phyloP scores from a whole-genome alignment of 2,329 filamentous ascomycete genomes.

The Trichothecium roseum region DNA sequence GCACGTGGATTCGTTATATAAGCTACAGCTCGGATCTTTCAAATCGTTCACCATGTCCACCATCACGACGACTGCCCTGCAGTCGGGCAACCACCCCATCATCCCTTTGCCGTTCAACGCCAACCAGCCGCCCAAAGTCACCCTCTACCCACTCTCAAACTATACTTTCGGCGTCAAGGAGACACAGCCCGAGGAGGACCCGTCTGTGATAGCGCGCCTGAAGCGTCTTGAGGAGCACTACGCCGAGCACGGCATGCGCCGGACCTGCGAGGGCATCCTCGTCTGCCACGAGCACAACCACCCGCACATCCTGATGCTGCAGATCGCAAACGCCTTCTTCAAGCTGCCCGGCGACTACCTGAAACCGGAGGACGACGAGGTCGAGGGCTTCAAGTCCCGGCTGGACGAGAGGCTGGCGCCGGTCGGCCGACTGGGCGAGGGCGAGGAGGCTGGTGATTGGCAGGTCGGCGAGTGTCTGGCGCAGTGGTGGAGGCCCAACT shows the following conservation, averaged over 20 bases:
- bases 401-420: constrained; percentile 91
- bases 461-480: constrained; percentile 88
- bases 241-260: constrained; percentile 82
- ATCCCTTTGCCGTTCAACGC: constrained; percentile 76
- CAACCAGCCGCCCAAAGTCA: constrained; percentile 82
- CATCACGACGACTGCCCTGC: constrained; percentile 63
- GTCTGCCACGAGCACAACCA: constrained; percentile 99
- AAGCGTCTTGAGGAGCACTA: constrained; percentile 97
- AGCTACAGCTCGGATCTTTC: too few species aligned
- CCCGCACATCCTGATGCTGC: constrained; percentile 95
- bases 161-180: constrained; percentile 99
- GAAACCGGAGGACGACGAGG: constrained; percentile 77
- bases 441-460: constrained; percentile 80
- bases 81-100: constrained; percentile 69
- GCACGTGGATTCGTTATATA: too few species aligned
- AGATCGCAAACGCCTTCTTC: constrained; percentile 99
- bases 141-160: constrained; percentile 89
- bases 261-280: constrained; percentile 92
- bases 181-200: constrained; percentile 95
- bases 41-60: constrained; percentile 79
- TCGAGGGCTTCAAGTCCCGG: constrained; percentile 86
- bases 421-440: constrained; percentile 76
- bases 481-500: constrained; percentile 98
- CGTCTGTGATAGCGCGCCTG: constrained; percentile 83
- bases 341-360: constrained; percentile 97